Base-by-base conservation (phyloP, 2,329 filamentous ascomycete genomes). In the Trichoderma guizhouense region DNA sequence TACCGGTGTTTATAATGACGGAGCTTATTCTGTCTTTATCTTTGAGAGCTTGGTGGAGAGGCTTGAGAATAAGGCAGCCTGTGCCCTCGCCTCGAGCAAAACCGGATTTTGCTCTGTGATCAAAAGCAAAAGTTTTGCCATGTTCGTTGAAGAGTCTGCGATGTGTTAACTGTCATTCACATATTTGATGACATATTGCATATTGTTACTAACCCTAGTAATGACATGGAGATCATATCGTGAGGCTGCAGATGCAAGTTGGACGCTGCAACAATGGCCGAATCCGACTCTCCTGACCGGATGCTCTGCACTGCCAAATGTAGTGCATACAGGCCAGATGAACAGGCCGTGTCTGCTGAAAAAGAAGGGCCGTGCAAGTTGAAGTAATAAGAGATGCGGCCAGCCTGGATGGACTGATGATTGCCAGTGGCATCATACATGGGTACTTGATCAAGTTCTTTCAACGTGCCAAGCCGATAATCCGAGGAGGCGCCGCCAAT, bases 61-160 rank as follows among this genome's bases (percentile, higher is more conserved):
- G 84, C 79, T 91, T 91, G 14, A 91, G 77, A 12, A 90, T 77
- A 3, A 91, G 74, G 64, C 86, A 82, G 7, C 82, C 87, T 24
- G 86, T 84, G 5, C 88, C 89, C 74, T 91, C 89, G 9, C 88
- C 90, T 11, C 89, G 84, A 0, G 85, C 88, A 74, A 90, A 92
- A 0, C 90, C 90, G 51, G 34, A 74, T 24, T 77, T 60, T 63
- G 76, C 77, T 70, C 77, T 63, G 72, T 79, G 73, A 74, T 81
- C 73, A 36, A 76, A 75, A 51, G 86, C 86, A 64, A 83, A 84
- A 15, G 84, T 88, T 47, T 84, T 82, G 1, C 87, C 87, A 0
- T 84, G 83, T 34, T 87, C 83, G 1, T 86, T 86, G 28, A 90
- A 83, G 62, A 75, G 73, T 7, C 77, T 76, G 30, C 11, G 1